A percentile compares a stretch with the other conserved stretches of the same genome.
phyloP scores from a whole-genome alignment of 2,329 filamentous ascomycete genomes.

The Neospermospora avenae region DNA sequence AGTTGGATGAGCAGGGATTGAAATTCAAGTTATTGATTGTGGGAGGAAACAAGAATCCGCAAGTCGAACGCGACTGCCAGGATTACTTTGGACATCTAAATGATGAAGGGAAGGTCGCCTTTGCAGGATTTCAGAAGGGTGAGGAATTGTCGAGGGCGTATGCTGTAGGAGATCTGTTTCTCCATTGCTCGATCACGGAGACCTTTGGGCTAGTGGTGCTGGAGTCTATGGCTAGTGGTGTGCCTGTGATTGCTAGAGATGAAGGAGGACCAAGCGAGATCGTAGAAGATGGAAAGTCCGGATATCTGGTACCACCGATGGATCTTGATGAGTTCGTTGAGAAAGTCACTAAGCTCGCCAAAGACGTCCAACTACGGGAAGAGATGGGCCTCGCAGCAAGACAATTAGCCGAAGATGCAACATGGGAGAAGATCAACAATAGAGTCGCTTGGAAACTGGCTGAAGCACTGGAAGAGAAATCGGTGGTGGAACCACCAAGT shows the following conservation, averaged over 20 bases:
- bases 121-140: slow-evolving; percentile 63
- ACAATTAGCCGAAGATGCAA: slow-evolving; percentile 57
- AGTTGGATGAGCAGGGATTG: slow-evolving; percentile 53
- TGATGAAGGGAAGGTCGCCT: slow-evolving; percentile 54
- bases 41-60: slow-evolving; percentile 62
- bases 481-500: neutral
- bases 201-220: slow-evolving; percentile 70
- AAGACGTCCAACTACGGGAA: slow-evolving; percentile 42
- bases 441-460: slow-evolving; percentile 63
- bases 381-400: slow-evolving; percentile 49
- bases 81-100: slow-evolving; percentile 53
- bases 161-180: slow-evolving; percentile 65
- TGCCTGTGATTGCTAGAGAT: slow-evolving; percentile 66
- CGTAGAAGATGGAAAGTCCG: slow-evolving; percentile 55
- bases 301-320: slow-evolving; percentile 57
- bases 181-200: slow-evolving; percentile 68
- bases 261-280: slow-evolving; percentile 69
- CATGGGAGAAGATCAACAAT: slow-evolving; percentile 71
- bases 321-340: slow-evolving; percentile 57
- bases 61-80: slow-evolving; percentile 59
- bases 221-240: slow-evolving; percentile 67
- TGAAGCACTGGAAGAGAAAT: slow-evolving; percentile 33
- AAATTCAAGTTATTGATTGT: slow-evolving; percentile 64
- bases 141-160: slow-evolving; percentile 62
- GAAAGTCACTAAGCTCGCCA: slow-evolving; percentile 48